phyloP scores from a whole-genome alignment of 148 eudicot genomes.

The Hydrangea macrophylla region DNA sequence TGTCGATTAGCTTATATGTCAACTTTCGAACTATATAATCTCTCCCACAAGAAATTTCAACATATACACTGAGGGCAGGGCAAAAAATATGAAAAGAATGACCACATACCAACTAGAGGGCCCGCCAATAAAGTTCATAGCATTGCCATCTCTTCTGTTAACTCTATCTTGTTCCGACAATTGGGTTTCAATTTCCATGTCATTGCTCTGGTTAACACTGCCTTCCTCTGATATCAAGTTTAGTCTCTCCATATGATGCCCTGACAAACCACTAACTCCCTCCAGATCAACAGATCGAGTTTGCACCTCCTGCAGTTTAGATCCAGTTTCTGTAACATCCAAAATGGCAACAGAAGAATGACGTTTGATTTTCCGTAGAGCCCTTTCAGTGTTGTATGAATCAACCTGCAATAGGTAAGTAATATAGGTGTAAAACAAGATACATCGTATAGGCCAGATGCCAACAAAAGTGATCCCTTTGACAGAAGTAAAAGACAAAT shows the following conservation, averaged over 20 bases:
- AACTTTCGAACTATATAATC: neutral
- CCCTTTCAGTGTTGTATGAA: conserved; percentile 54
- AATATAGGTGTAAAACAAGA: neutral
- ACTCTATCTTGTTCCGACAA: conserved; percentile 29
- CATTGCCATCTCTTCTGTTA: conserved; percentile 20
- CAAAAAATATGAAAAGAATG: neutral
- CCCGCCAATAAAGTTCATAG: conserved; percentile 34
- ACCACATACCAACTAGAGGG: conserved; percentile 58
- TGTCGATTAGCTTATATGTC: no score
- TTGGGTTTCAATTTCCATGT: conserved; percentile 33
- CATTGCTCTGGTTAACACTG: conserved; percentile 24
- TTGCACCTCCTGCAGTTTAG: conserved; percentile 11
- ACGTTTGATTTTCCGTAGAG: conserved; percentile 55
- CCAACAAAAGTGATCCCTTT: neutral
- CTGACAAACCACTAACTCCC: conserved; percentile 20
- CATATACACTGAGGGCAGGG: neutral
- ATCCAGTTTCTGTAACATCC: conserved; percentile 23
- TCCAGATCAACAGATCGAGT: conserved; percentile 17
- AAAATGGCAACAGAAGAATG: conserved; percentile 35
- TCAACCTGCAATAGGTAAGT: conserved; percentile 57
- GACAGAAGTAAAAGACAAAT: neutral
- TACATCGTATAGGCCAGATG: neutral
- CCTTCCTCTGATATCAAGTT: conserved; percentile 23
- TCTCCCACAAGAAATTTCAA: conserved; percentile 9
- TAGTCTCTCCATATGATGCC: conserved; percentile 26